A percentile compares a stretch with the other conserved stretches of the same genome.
These are phyloP conservation scores for Leccinellum rugosiceps DNA, from an alignment of 768 basidiomycete genomes.

Conservation along the genomic window DNA sequence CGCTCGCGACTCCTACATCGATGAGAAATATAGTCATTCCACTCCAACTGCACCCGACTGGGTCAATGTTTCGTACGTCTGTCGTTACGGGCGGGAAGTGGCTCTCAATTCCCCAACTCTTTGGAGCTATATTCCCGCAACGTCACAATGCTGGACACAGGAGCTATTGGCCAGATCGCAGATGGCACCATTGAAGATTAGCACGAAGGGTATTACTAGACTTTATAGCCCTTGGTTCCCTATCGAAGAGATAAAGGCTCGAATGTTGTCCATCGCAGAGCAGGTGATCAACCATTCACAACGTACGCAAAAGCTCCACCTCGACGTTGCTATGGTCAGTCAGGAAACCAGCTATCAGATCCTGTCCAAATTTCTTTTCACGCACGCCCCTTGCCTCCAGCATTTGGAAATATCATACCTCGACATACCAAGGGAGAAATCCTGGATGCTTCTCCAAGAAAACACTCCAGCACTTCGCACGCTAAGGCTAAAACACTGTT, in stretches of 20 bases:
- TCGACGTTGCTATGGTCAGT: background rate
- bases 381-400: background rate
- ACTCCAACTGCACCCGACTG: background rate
- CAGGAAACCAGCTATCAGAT: background rate
- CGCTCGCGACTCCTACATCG: background rate
- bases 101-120: background rate
- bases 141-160: background rate
- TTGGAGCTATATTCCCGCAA: background rate
- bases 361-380: background rate
- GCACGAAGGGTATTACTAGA: too few relatives aligned
- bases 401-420: background rate
- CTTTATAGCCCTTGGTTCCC: too few relatives aligned
- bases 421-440: background rate
- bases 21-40: background rate
- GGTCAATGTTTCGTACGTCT: background rate
- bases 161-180: background rate
- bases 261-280: background rate
- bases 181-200: background rate
- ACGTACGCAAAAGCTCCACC: background rate
- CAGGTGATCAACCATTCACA: background rate
- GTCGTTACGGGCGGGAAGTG: background rate
- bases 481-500: background rate
- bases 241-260: background rate
- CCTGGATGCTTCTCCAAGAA: background rate
- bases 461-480: background rate